Conservation (phyloP, 2,329 filamentous ascomycete genomes). For the Sporothrix inflata region DNA sequence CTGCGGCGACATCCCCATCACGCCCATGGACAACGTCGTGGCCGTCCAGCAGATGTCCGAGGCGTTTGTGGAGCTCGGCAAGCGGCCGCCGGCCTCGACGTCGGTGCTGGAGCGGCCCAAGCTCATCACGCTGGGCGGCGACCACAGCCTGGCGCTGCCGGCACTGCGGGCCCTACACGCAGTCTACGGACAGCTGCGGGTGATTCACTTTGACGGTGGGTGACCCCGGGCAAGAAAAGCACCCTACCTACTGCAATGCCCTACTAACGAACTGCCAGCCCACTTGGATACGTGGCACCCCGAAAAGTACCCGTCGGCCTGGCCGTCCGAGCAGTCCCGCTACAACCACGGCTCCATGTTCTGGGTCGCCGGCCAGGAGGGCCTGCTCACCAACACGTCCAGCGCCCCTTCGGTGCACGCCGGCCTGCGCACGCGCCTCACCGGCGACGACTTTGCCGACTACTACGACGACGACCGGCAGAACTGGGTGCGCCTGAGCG, state of each 20-base stretch:
- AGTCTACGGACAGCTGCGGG: constrained; percentile 66
- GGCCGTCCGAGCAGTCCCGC: constrained; percentile 68
- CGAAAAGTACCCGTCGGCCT: constrained; percentile 75
- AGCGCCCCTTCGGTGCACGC: constrained; percentile 77
- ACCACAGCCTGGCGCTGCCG: constrained; percentile 72
- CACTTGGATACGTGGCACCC: constrained; percentile 89
- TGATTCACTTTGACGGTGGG: constrained; percentile 69
- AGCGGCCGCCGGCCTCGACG: constrained; percentile 43
- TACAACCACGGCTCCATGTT: constrained; percentile 94
- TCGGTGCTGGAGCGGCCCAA: constrained; percentile 48
- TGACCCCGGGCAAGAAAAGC: constrained; percentile 31
- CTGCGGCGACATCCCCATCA: constrained; percentile 88
- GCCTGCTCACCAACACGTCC: constrained; percentile 71
- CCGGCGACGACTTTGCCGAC: constrained; percentile 65
- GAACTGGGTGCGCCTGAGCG: constrained; percentile 78
- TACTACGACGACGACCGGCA: constrained; percentile 74
- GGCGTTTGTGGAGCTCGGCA: constrained; percentile 71
- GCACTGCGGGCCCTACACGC: constrained; percentile 68
- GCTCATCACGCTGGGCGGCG: constrained; percentile 72
- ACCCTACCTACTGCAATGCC: constrained; percentile 36
- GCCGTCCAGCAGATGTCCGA: constrained; percentile 83
- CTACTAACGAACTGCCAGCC: constrained; percentile 36
- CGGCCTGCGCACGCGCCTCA: constrained; percentile 77
- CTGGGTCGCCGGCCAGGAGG: constrained; percentile 82
- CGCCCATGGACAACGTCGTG: constrained; percentile 82